These are phyloP conservation scores for Hortaea sp. DNA, from an alignment of 2,329 filamentous ascomycete species.

Conservation along the genomic window DNA sequence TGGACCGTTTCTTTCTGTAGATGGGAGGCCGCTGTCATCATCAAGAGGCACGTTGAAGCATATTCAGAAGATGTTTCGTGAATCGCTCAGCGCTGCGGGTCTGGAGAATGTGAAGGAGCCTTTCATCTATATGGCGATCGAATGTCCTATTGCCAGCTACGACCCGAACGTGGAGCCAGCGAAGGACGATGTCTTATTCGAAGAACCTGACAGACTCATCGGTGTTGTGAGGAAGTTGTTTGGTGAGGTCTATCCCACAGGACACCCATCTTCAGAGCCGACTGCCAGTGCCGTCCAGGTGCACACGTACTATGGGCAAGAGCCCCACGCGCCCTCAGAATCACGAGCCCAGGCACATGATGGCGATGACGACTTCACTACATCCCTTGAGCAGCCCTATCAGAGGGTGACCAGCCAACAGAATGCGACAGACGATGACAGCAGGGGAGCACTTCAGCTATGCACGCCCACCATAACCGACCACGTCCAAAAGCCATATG, in stretches of 20 bases:
- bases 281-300: background rate
- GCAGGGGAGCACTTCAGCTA: background rate
- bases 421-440: background rate
- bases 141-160: slow-evolving; percentile 53
- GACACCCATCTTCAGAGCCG: background rate
- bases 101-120: slow-evolving; percentile 36
- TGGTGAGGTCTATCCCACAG: slow-evolving; percentile 11
- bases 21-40: slow-evolving; percentile 53
- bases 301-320: background rate
- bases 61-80: slow-evolving; percentile 45
- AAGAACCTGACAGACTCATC: slow-evolving; percentile 41
- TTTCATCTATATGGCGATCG: slow-evolving; percentile 56
- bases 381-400: background rate
- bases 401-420: background rate
- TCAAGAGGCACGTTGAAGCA: slow-evolving; percentile 50
- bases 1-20: slow-evolving; percentile 55
- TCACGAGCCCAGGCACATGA: background rate
- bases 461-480: background rate
- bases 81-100: slow-evolving; percentile 31
- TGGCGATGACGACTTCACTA: background rate
- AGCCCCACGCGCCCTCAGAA: background rate
- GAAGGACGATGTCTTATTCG: slow-evolving; percentile 64
- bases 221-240: slow-evolving; percentile 37
- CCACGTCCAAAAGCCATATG: no score
- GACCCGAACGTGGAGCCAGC: slow-evolving; percentile 62